phyloP scores from a whole-genome alignment of 2,329 filamentous ascomycete genomes.

The Xylariales sp. region DNA sequence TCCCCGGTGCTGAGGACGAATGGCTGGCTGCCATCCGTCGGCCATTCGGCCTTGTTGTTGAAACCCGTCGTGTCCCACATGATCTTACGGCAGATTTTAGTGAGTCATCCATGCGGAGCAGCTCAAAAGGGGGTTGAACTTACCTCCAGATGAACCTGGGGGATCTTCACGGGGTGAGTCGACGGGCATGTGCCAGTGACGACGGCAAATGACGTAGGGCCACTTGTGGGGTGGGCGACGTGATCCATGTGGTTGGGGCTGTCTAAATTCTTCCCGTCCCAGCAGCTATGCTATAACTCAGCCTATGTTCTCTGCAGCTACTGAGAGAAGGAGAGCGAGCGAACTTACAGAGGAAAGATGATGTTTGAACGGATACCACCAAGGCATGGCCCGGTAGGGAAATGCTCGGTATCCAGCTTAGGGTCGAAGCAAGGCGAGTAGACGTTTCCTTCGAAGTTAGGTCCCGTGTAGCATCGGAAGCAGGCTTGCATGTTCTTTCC shows the following conservation, averaged over 20 bases:
- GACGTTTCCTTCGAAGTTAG: slow-evolving; percentile 54
- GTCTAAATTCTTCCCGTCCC: slow-evolving; percentile 64
- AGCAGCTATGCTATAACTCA: slow-evolving; percentile 52
- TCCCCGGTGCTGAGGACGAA: slow-evolving; percentile 45
- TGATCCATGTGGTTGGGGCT: slow-evolving; percentile 56
- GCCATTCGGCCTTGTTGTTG: slow-evolving; percentile 37
- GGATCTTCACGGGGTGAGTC: slow-evolving; percentile 38
- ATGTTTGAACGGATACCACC: slow-evolving; percentile 38
- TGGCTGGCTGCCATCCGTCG: slow-evolving; percentile 40
- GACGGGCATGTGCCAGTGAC: slow-evolving; percentile 34
- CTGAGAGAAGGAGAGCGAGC: neutral
- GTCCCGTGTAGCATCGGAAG: slow-evolving; percentile 55
- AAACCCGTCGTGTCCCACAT: slow-evolving; percentile 40
- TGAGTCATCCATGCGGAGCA: neutral
- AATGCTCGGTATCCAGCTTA: slow-evolving; percentile 56
- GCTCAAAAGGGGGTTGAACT: neutral
- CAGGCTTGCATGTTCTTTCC: slow-evolving; percentile 51
- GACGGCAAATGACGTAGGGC: slow-evolving; percentile 34
- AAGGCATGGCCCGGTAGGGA: slow-evolving; percentile 42
- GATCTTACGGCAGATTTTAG: slow-evolving; percentile 13
- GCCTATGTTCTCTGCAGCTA: neutral
- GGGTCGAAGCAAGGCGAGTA: slow-evolving; percentile 56
- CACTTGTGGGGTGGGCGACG: slow-evolving; percentile 30
- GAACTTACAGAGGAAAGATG: slow-evolving; percentile 34
- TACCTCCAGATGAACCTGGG: slow-evolving; percentile 37